Base-by-base conservation (phyloP, 805 yeast species). In the Zygosaccharomyces lentus region DNA sequence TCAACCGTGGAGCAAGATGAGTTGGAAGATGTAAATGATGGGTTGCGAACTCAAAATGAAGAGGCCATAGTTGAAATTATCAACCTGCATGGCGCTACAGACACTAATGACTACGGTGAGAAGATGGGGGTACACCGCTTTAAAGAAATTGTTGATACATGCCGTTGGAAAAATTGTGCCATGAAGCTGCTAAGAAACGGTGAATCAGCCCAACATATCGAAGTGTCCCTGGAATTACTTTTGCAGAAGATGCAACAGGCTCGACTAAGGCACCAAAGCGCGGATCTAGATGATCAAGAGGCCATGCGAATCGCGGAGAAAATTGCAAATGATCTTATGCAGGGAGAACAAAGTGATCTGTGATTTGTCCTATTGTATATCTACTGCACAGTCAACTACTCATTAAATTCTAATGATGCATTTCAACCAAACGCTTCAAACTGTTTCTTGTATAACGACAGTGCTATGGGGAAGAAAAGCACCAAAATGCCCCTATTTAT, bases 71-170 rank as follows among this genome's bases (percentile, higher is more conserved):
- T 73, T 43, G 82, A 77, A 47, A 65, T 68, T 35, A 53, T 76
- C 2, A 62, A 69, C 36, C 57, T 48, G 43, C 43, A 53, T 17
- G 25, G 37, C 10, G 36, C 66, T 19, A 43, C 55, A 16, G 61
- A 62, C 4, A 37, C 53, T 12, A 75, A 74, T 51, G 77, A 75
- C 52, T 75, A 47, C 49, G 57, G 57, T 16, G 82, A 77, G 37
- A 64, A 56, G 19, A 12, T 63, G 1, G 83, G 83, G 0, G 53
- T 58, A 10, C 69, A 65, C 31, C 56, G 82, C 47, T 45, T 77
- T 2, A 51, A 52, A 31, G 82, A 78, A 46, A 55, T 77, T 2
- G 52, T 79, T 4, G 76, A 78, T 40, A 65, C 76, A 1, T 72
- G 76, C 47, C 73, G 69, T 23, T 79, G 84, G 83, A 50, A 52